These are phyloP conservation scores for Chrysoporthe deuterocubensis DNA, from an alignment of 2,329 filamentous ascomycete species.

Conservation along the genomic window DNA sequence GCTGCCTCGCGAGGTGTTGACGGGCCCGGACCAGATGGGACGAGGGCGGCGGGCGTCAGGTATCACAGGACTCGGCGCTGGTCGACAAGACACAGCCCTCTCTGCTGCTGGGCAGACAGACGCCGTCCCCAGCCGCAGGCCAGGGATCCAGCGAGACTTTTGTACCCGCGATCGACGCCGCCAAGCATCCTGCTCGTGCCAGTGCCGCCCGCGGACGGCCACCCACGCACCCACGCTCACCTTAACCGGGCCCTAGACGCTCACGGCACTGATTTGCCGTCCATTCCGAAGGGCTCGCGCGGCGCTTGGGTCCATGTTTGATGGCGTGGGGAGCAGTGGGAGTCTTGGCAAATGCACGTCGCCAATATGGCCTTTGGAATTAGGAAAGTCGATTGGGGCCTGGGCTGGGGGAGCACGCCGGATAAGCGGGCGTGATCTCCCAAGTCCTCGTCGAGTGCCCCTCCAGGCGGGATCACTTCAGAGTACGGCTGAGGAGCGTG, in stretches of 20 bases:
- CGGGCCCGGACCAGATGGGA: background rate
- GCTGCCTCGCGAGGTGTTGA: too few species aligned
- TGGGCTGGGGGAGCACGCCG: background rate
- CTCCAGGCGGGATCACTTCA: background rate
- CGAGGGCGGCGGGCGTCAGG: background rate
- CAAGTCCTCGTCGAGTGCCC: background rate
- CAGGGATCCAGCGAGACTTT: background rate
- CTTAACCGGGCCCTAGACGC: too few species aligned
- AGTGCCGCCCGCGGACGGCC: background rate
- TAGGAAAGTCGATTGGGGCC: background rate
- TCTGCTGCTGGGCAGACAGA: background rate
- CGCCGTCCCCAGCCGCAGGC: background rate
- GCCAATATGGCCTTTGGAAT: background rate
- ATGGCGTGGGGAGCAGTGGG: background rate
- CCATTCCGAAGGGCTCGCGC: background rate
- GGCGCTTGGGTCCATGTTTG: background rate
- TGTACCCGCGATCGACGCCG: background rate
- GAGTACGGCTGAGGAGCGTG: background rate
- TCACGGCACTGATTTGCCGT: slow-evolving; percentile 13
- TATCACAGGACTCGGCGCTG: background rate
- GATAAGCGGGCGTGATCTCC: background rate
- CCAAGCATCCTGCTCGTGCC: slow-evolving; percentile 3
- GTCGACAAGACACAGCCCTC: background rate
- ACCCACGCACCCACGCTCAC: background rate
- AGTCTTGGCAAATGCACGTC: slow-evolving; percentile 22